Evolutionary conservation across 768 basidiomycete species (phyloP).

Genomic region (Dioszegia hungarica): DNA sequence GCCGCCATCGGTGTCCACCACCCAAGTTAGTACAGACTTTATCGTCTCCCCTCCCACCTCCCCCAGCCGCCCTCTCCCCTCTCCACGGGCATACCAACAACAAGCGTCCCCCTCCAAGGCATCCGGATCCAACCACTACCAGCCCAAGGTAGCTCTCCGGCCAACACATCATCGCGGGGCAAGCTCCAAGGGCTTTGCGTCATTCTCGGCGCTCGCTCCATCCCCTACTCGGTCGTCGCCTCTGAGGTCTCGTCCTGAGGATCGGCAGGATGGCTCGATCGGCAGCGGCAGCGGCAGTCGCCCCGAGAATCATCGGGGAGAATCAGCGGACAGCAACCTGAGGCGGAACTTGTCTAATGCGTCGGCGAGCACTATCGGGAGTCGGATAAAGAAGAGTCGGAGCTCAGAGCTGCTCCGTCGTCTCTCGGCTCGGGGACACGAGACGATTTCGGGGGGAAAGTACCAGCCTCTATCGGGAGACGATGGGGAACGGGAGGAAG

Average conservation of each 20-base stretch:
- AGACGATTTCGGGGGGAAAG: conserved; percentile 25
- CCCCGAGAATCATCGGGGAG: not conserved
- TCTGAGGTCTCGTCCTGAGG: conserved; percentile 6
- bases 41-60: conserved; percentile 1
- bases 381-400: conserved; percentile 8
- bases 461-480: conserved; percentile 29
- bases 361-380: conserved; percentile 17
- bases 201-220: conserved; percentile 26
- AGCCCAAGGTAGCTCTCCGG: conserved; percentile 28
- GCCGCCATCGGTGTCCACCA: conserved; percentile 15
- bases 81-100: not conserved
- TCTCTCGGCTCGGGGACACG: conserved; percentile 13
- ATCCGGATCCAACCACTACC: conserved; percentile 7
- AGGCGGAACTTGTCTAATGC: conserved; percentile 11
- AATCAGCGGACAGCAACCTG: not conserved
- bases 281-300: no score
- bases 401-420: conserved; percentile 23
- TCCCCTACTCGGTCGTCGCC: conserved; percentile 7
- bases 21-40: conserved; percentile 5
- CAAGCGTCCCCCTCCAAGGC: conserved; percentile 5
- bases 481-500: conserved; percentile 17
- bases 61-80: not conserved
- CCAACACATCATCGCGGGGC: conserved; percentile 27
- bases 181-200: conserved; percentile 19
- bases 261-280: no score